Evolutionary conservation across 495 filamentous ascomycete species (phyloP).

Genomic region (Tuber aestivum): DNA sequence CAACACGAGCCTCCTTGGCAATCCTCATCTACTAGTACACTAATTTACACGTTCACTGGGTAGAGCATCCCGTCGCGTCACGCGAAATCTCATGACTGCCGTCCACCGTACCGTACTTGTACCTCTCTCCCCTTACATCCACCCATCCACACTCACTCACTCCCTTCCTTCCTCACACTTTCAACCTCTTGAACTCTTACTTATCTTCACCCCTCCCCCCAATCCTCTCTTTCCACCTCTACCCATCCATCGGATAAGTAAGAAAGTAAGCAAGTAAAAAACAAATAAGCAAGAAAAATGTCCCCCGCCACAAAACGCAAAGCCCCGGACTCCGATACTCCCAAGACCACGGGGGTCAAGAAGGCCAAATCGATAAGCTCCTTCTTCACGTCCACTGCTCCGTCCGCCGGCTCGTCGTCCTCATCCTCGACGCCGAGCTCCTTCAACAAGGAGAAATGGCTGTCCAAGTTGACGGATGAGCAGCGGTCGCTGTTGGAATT

Average conservation of each 20-base stretch:
- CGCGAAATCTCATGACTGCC: conserved; percentile 2
- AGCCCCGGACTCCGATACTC: conserved; percentile 49
- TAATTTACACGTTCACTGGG: neutral
- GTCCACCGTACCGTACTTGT: neutral
- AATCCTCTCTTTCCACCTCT: too few relatives aligned
- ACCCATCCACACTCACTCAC: too few relatives aligned
- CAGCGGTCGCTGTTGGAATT: conserved; percentile 74
- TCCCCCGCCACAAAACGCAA: conserved; percentile 58
- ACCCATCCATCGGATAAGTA: neutral
- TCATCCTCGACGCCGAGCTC: conserved; percentile 44
- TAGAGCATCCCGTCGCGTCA: conserved; percentile 2
- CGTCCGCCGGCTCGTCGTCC: conserved; percentile 26
- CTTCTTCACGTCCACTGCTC: conserved; percentile 49
- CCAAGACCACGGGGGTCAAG: conserved; percentile 50
- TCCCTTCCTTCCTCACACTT: neutral
- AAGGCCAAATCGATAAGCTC: conserved; percentile 65
- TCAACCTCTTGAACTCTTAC: neutral
- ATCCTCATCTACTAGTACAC: neutral
- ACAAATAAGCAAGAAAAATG: conserved; percentile 13
- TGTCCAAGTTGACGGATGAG: conserved; percentile 67
- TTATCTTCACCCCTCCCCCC: conserved; percentile 2
- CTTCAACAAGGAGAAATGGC: conserved; percentile 87
- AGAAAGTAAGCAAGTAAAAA: neutral
- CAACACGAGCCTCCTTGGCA: neutral
- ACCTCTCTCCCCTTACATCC: neutral